phyloP scores from a whole-genome alignment of 345 rosid species.

The Luvunga scandens region DNA sequence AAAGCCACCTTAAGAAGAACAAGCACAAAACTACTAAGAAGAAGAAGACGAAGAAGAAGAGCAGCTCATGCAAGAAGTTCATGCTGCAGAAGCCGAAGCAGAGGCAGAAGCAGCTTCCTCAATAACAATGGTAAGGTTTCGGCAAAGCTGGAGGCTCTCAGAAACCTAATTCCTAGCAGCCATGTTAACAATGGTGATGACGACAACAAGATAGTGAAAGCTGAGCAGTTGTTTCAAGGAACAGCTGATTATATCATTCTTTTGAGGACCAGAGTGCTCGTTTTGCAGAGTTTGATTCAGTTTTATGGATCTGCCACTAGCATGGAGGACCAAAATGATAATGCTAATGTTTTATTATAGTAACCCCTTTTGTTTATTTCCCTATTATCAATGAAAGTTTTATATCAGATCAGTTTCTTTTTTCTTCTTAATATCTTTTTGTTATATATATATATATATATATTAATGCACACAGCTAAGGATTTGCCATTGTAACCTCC shows the following conservation, averaged over 20 bases:
- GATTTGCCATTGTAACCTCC: neutral
- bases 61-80: neutral
- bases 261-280: constrained; percentile 59
- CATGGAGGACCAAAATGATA: constrained; percentile 12
- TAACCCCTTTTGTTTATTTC: neutral
- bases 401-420: neutral
- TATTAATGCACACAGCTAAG: neutral
- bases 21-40: neutral
- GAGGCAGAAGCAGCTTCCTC: constrained; percentile 3
- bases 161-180: constrained; percentile 55
- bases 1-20: constrained; percentile 21
- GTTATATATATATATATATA: no score
- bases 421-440: neutral
- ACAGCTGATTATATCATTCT: constrained; percentile 80
- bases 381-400: neutral
- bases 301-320: constrained; percentile 48
- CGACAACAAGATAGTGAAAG: constrained; percentile 23
- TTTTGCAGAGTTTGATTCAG: constrained; percentile 62
- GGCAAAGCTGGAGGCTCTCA: constrained; percentile 69
- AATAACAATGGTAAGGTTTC: constrained; percentile 31
- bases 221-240: constrained; percentile 62
- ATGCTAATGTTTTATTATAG: constrained; percentile 27
- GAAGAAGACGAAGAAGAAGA: constrained; percentile 7
- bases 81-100: neutral
- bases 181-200: neutral